phyloP scores from a whole-genome alignment of 768 basidiomycete genomes.

The Leccinum boreale region DNA sequence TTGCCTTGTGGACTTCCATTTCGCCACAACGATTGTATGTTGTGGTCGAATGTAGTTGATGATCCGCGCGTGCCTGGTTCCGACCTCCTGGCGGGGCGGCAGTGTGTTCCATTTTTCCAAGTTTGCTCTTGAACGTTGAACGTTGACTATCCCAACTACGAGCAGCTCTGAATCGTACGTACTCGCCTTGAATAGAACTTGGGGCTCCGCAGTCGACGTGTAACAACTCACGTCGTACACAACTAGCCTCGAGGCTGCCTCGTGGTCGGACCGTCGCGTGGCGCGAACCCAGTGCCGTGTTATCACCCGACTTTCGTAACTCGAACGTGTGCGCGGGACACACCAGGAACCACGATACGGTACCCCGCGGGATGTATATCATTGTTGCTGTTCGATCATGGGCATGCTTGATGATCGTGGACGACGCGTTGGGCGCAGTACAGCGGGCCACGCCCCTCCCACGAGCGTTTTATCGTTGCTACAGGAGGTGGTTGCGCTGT shows the following conservation, averaged over 20 bases:
- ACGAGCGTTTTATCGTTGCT: not conserved
- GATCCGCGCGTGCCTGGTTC: too few relatives aligned
- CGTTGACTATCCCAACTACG: not conserved
- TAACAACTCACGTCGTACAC: not conserved
- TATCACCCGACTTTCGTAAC: not conserved
- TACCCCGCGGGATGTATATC: not conserved
- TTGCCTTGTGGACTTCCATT: slow-evolving; percentile 11
- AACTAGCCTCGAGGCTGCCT: slow-evolving; percentile 17
- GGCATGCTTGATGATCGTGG: not conserved
- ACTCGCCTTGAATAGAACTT: not conserved
- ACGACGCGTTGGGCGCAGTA: not conserved
- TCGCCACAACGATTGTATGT: not conserved
- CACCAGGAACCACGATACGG: not conserved
- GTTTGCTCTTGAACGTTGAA: too few relatives aligned
- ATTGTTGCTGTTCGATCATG: too few relatives aligned
- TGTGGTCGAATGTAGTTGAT: not conserved
- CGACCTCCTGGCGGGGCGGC: not conserved
- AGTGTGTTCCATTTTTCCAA: too few relatives aligned
- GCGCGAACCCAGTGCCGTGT: not conserved
- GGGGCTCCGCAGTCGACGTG: not conserved
- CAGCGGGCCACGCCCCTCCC: not conserved
- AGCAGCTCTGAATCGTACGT: too few relatives aligned
- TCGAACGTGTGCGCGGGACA: not conserved
- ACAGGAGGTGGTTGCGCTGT: not conserved
- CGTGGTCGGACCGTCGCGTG: not conserved